phyloP scores from a whole-genome alignment of 2,329 filamentous ascomycete species.

The Penicillium palitans region DNA sequence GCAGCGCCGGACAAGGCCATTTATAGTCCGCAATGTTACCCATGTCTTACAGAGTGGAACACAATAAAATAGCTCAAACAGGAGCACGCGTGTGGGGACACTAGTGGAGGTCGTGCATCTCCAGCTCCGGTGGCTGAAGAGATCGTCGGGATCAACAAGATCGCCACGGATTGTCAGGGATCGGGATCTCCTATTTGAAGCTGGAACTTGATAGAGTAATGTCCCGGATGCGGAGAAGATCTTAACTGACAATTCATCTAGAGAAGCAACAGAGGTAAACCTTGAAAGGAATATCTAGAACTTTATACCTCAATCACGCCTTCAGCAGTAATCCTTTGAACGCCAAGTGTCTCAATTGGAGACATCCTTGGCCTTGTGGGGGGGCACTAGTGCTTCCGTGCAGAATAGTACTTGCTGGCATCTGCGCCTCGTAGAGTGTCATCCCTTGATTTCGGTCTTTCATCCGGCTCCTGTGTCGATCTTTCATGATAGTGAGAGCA shows the following conservation, averaged over 20 bases:
- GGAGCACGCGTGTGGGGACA: background rate
- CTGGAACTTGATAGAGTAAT: background rate
- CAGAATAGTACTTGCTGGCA: background rate
- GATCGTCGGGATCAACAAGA: constrained; percentile 1
- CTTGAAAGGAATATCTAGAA: background rate
- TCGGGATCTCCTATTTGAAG: background rate
- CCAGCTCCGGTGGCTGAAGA: background rate
- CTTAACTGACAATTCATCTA: background rate
- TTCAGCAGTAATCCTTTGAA: background rate
- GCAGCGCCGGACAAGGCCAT: background rate
- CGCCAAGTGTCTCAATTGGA: background rate
- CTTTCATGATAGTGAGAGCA: background rate
- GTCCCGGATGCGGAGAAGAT: background rate
- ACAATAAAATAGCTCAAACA: background rate
- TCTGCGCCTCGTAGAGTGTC: background rate
- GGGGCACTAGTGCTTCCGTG: background rate
- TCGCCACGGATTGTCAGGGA: background rate
- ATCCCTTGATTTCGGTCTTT: background rate
- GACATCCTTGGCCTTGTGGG: background rate
- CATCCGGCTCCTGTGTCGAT: background rate
- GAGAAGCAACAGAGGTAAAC: background rate
- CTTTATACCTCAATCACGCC: background rate
- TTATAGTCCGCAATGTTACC: constrained; percentile 2
- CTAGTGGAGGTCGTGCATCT: background rate
- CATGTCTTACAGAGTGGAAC: background rate